Percentiles rank a stretch among this genome's conserved stretches.
Evolutionary conservation across 2,329 filamentous ascomycete genomes (phyloP).

Genomic region (Tetracladium maxilliforme): DNA sequence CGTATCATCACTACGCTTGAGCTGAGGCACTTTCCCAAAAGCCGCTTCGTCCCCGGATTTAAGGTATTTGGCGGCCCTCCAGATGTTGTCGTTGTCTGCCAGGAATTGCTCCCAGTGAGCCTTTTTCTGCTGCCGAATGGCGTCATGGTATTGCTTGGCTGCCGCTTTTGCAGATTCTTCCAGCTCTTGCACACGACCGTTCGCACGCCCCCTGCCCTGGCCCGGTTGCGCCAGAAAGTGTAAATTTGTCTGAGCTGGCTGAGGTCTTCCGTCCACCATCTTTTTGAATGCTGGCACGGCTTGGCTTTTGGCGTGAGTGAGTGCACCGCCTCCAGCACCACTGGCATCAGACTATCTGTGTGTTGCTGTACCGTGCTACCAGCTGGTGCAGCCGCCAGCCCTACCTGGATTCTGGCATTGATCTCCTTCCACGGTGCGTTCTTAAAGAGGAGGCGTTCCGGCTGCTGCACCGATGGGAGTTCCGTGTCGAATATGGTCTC

Average conservation of each 20-base stretch:
- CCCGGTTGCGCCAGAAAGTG: conserved; percentile 13
- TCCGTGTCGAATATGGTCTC: conserved; percentile 13
- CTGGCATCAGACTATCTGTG: conserved; percentile 6
- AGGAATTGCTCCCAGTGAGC: conserved; percentile 13
- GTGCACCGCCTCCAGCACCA: conserved; percentile 5
- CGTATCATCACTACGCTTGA: conserved; percentile 8
- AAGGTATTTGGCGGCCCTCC: conserved; percentile 14
- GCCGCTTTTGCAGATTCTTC: conserved; percentile 11
- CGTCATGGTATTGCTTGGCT: conserved; percentile 7
- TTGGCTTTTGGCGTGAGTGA: conserved; percentile 10
- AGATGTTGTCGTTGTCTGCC: conserved; percentile 13
- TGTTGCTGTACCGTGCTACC: conserved; percentile 5
- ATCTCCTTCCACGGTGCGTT: conserved; percentile 13
- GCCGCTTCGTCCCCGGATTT: conserved; percentile 7
- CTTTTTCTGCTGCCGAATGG: conserved; percentile 12
- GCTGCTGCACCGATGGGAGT: conserved; percentile 2
- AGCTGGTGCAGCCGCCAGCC: no score
- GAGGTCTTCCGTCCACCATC: conserved; percentile 14
- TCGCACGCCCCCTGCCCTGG: conserved; percentile 7
- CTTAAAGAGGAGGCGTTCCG: conserved; percentile 9
- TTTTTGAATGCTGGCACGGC: conserved; percentile 12
- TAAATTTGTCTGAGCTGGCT: conserved; percentile 12
- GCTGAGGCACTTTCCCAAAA: conserved; percentile 10
- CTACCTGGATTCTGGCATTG: no score
- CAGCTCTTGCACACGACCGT: conserved; percentile 3